Conservation (phyloP, 129 eudicot genomes). For the Escallonia herrerae region DNA sequence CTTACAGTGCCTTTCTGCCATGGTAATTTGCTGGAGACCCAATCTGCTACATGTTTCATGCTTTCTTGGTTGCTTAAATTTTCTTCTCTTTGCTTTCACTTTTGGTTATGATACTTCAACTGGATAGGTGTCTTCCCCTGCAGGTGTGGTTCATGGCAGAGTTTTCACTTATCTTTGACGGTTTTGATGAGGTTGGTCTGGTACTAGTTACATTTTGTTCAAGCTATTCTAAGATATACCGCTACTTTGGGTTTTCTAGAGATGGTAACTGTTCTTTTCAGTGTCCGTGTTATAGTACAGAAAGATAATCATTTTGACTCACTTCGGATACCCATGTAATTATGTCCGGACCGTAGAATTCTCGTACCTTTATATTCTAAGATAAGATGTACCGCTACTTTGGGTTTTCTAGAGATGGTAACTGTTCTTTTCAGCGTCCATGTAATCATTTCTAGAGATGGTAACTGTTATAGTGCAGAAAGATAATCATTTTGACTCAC, state of each 20-base stretch:
- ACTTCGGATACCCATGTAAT: no score
- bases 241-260: slow-evolving; percentile 4
- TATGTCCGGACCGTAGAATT: neutral
- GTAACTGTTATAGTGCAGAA: neutral
- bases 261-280: neutral
- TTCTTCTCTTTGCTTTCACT: no score
- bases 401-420: neutral
- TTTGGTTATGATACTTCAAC: neutral
- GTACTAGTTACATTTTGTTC: neutral
- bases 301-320: neutral
- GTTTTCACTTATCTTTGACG: slow-evolving; percentile 71
- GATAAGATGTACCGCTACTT: neutral
- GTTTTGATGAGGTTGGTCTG: slow-evolving; percentile 65
- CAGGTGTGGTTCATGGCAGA: slow-evolving; percentile 98
- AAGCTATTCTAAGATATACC: neutral
- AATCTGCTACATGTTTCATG: neutral
- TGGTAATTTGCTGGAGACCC: slow-evolving; percentile 39
- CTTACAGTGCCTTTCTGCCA: slow-evolving; percentile 91
- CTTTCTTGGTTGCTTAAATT: no score
- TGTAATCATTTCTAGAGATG: neutral
- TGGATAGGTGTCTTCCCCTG: slow-evolving; percentile 11
- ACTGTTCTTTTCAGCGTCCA: neutral
- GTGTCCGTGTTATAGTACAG: neutral
- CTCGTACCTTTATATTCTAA: neutral
- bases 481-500: neutral